Evolutionary conservation across 768 basidiomycete genomes (phyloP).

Genomic region (Royoungia palumana): DNA sequence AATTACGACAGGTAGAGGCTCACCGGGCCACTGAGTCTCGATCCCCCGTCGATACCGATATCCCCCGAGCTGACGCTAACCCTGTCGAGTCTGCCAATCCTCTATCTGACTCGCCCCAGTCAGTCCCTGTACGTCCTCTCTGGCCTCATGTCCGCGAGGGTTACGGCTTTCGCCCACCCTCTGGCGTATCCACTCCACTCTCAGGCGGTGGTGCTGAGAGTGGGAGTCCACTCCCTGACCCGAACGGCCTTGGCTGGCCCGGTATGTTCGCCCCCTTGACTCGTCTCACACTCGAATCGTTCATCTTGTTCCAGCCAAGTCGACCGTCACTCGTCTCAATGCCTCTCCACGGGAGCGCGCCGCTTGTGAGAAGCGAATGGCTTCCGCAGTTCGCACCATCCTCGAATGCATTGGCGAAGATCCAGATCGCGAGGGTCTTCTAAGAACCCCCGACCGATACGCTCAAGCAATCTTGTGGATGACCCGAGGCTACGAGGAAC

Average conservation of each 20-base stretch:
- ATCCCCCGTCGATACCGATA: constrained; percentile 11
- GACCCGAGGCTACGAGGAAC: constrained; percentile 98
- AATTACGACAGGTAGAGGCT: constrained; percentile 46
- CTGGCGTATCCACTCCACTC: constrained; percentile 64
- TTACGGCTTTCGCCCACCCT: constrained; percentile 75
- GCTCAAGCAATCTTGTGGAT: constrained; percentile 98
- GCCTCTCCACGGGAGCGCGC: constrained; percentile 71
- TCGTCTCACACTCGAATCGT: constrained; percentile 6
- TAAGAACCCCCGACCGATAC: constrained; percentile 91
- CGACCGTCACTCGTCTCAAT: constrained; percentile 79
- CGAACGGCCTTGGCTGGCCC: constrained; percentile 91
- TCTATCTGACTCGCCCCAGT: constrained; percentile 13
- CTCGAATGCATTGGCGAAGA: constrained; percentile 99
- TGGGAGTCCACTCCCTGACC: constrained; percentile 40
- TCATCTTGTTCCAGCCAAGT: constrained; percentile 62
- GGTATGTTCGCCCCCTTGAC: constrained; percentile 43
- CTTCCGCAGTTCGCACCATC: constrained; percentile 82
- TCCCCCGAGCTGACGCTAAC: constrained; percentile 4
- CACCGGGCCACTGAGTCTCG: constrained; percentile 12
- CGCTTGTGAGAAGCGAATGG: constrained; percentile 72
- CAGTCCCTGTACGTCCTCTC: constrained; percentile 16
- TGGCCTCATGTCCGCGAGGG: constrained; percentile 58
- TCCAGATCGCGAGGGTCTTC: constrained; percentile 89
- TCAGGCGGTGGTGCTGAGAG: constrained; percentile 27
- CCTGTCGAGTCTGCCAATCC: neutral